These are phyloP conservation scores for Microcos paniculata DNA, from an alignment of 345 rosid genomes.

Conservation along the genomic window DNA sequence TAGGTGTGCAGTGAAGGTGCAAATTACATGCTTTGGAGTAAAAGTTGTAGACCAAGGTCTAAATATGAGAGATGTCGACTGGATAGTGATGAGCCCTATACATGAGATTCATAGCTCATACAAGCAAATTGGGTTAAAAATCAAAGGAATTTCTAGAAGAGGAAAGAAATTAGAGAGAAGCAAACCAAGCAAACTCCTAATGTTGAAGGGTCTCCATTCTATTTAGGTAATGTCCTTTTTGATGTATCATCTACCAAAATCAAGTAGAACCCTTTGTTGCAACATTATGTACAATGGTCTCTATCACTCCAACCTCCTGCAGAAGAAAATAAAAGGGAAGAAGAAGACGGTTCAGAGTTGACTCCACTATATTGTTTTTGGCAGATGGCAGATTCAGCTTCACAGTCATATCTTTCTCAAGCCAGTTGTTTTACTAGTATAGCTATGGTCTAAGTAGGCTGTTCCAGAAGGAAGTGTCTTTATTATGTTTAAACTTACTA, in stretches of 20 bases:
- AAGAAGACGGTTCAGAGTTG: background rate
- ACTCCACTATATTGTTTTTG: background rate
- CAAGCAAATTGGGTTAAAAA: background rate
- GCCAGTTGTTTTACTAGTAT: background rate
- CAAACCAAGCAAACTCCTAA: background rate
- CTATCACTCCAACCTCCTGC: background rate
- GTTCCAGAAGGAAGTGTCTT: background rate
- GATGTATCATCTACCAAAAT: background rate
- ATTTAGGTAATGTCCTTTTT: background rate
- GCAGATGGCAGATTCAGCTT: background rate
- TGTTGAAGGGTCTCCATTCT: background rate
- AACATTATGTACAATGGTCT: background rate
- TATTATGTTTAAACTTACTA: background rate
- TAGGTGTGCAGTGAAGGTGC: background rate
- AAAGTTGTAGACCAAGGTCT: background rate
- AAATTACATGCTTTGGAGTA: background rate
- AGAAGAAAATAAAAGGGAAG: background rate
- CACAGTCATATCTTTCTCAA: background rate
- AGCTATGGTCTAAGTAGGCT: background rate
- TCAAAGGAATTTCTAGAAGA: background rate
- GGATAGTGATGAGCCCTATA: background rate
- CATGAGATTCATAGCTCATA: background rate
- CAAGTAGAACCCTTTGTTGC: background rate
- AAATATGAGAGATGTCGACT: background rate
- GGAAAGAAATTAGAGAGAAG: background rate